Base-by-base conservation (phyloP, 192 early-diverging fungal species). In the Podila verticillata region DNA sequence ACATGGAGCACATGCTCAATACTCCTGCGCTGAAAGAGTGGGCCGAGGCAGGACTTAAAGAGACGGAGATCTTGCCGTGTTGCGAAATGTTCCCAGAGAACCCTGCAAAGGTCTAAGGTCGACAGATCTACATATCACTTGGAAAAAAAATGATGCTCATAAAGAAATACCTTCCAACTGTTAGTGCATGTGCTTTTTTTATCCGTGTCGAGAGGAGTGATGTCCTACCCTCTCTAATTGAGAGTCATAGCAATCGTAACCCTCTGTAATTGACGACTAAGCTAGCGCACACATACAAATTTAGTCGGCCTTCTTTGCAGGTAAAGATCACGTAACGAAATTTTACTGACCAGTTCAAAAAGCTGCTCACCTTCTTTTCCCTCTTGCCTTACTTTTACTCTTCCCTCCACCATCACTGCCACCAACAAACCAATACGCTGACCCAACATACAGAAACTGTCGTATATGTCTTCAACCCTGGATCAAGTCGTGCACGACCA, bases 21-120 rank as follows among this genome's bases (percentile, higher is more conserved):
- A 63, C 19, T 44, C 68, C 59, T 8, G 19, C 68, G 28, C 48
- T 84, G 58, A 59, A 72, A 44, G 77, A 84, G 31, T 84, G 83
- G 83, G 66, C 63, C 5, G 32, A 62, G 7, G 58, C 56, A 3
- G 54, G 77, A 8, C 35, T 31, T 7, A n/a, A 59, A 22, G 83
- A 84, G 68, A 81, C 48, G 1, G 64, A 74, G 26, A 26, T 81
- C 31, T 63, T 84, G 24, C 72, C 72, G 31, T 19, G 30, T 7
- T 54, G 51, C 24, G 51, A 54, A 54, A 54, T 54, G 51, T 24
- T 54, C 24, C 51, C 51, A n/a, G 24, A 54, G 24, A 54, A 54
- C 51, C 39, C 39, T 44, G 39, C 39, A 10, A 10, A 44, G 4
- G 39, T 15, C 17, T 44, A 54, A 54, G n/a, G 0, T 51, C 4